Base-by-base conservation (phyloP, 495 filamentous ascomycete genomes). In the Oidiodendron maius region DNA sequence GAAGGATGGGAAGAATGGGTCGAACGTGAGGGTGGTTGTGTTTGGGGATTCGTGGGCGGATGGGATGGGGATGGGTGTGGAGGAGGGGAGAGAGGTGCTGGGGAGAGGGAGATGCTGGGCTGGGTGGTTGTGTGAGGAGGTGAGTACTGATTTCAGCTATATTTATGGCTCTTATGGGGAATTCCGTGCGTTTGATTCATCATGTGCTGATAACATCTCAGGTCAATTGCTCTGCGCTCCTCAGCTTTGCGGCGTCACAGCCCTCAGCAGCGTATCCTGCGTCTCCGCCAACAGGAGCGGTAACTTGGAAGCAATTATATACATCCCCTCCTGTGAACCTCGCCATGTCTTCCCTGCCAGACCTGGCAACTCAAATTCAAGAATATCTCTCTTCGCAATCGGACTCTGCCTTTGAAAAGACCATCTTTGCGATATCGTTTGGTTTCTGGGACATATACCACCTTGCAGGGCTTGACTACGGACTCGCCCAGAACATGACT, bases 371-470 rank as follows among this genome's bases (percentile, higher is more conserved):
- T 3, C 72, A 76, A 48, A 48, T 75, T 10, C 43, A 66, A 12
- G 40, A 50, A 3, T 76, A 71, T 44, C 58, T 75, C 32, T 32
- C 62, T 9, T 51, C 63, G 13, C 46, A 32, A 15, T 41, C 12
- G 2, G 24, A 10, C 1, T 17, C 4, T 1, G 41, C 64, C 5
- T 51, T 37, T 10, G 68, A 74, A 41, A n/a, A n/a, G n/a, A 74
- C 66, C 0, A 46, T 76, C 9, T 75, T 67, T 60, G 56, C 74
- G 1, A 60, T 76, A 5, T 67, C 64, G 11, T 52, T 74, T 12
- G 72, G 72, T 2, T 65, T 68, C 37, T 73, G 69, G 69, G 72
- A 76, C 26, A 56, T 74, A 34, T 73, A 69, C 62, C 51, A 65
- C n/a, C 60, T 73, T 5, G 65, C 71, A 1, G 54, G 61, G 6